A percentile compares a stretch with the other conserved stretches of the same genome.
These are phyloP conservation scores for Lippia alba DNA, from an alignment of 305 asterid species.

Conservation along the genomic window DNA sequence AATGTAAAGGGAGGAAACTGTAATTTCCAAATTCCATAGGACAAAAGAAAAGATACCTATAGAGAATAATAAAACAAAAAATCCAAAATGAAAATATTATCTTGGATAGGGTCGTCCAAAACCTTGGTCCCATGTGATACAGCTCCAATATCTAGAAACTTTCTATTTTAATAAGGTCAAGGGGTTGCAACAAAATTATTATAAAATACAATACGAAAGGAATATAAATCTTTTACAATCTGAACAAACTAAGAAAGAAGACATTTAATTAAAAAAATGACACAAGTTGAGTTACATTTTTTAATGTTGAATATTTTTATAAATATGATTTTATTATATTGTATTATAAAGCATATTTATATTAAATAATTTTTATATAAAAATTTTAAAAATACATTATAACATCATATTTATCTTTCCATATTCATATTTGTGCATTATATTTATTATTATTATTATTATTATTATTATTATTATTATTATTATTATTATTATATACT, in stretches of 20 bases:
- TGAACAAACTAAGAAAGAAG: slow-evolving; percentile 8
- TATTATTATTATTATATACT: too few species aligned
- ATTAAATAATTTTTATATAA: too few species aligned
- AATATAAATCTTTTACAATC: slow-evolving; percentile 39
- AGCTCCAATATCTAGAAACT: slow-evolving; percentile 44
- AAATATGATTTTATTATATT: too few species aligned
- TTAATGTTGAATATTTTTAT: too few species aligned
- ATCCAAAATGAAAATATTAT: slow-evolving; percentile 4
- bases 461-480: too few species aligned
- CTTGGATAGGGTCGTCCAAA: slow-evolving; percentile 31
- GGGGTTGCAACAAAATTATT: slow-evolving; percentile 26
- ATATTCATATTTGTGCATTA: too few species aligned
- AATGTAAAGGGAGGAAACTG: background rate
- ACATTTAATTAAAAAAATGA: background rate
- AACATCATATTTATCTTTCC: too few species aligned
- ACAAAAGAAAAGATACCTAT: background rate
- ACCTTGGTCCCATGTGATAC: slow-evolving; percentile 41
- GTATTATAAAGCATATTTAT: too few species aligned
- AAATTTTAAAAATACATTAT: too few species aligned
- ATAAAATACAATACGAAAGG: slow-evolving; percentile 31
- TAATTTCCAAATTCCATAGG: slow-evolving; percentile 15
- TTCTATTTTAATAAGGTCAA: slow-evolving; percentile 37
- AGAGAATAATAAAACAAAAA: background rate
- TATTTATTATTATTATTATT: too few species aligned
- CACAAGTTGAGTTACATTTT: too few species aligned